phyloP scores from a whole-genome alignment of 2,329 filamentous ascomycete genomes.

The Sclerotinia nivalis region DNA sequence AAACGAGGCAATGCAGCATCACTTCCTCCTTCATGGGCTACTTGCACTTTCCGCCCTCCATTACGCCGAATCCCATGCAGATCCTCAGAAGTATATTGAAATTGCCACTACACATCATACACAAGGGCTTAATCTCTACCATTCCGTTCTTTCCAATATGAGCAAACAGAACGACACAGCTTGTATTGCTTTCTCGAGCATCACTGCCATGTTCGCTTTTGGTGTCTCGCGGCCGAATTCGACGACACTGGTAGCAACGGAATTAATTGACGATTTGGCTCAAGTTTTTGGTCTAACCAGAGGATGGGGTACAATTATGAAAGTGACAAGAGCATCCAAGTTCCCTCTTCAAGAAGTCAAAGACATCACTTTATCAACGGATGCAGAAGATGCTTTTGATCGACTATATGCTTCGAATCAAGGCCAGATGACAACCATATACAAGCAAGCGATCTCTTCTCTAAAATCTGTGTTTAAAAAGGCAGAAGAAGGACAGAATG shows the following conservation, averaged over 20 bases:
- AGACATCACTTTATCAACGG: neutral
- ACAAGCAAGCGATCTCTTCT: neutral
- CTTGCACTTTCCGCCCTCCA: constrained; percentile 1
- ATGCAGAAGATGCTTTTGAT: constrained; percentile 5
- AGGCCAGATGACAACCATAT: neutral
- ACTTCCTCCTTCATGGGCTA: neutral
- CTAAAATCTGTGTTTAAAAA: neutral
- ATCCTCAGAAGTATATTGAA: constrained; percentile 3
- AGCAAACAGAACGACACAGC: neutral
- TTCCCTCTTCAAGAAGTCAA: neutral
- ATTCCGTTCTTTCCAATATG: neutral
- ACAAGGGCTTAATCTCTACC: neutral
- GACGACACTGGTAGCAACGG: neutral
- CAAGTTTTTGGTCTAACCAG: neutral
- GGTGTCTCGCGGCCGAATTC: neutral
- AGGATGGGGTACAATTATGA: neutral
- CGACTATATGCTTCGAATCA: neutral
- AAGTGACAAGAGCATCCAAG: neutral
- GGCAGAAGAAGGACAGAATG: neutral
- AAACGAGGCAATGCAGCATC: neutral
- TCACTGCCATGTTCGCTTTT: constrained; percentile 4
- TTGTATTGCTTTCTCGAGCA: constrained; percentile 1
- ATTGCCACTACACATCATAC: constrained; percentile 3
- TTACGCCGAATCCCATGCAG: neutral
- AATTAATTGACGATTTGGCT: neutral